Evolutionary conservation across 2,329 filamentous ascomycete genomes (phyloP), one percentile per base, ranked within the genome.

Genomic region (Fusarium mundagurra): DNA sequence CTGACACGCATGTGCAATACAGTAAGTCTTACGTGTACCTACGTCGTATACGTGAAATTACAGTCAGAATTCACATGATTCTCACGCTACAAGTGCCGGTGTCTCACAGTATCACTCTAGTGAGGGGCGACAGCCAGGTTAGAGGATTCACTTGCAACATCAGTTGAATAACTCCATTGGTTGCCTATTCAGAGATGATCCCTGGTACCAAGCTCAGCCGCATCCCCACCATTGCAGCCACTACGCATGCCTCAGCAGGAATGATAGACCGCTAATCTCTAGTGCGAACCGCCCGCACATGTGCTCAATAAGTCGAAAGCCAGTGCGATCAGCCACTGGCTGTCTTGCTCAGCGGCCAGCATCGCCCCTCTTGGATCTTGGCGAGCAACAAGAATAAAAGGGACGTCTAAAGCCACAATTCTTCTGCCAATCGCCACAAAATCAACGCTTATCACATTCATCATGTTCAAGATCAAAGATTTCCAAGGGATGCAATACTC

Each of bases 401-500:
- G 36, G 5, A 11, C 16, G 51, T 4, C 1, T 14, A 27, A 55
- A 55, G 51, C 51, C 51, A 55, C 51, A 55, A 43, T 55, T 31
- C 11, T 41, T 29, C 51, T 55, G 51, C 34, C 51, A 55, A 55
- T 34, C 29, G 47, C 9, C 34, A 36, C 12, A 41, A 61, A 54
- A 17, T 24, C 33, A 17, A 3, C 22, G 1, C 7, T 39, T n/a
- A 8, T 39, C 20, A 14, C 20, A 39, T 16, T 44, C 62, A 71
- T 20, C 64, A 76, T 76, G 74, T 50, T 74, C 48, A 65, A 53
- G n/a, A 76, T 76, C 16, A 64, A 75, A 29, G 72, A 73, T 24
- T 71, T 76, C 13, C 51, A 69, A 4, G 74, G 74, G 64, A 76
- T 76, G 74, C 74, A 76, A 68, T 76, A 76, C 61, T 64, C 74